These are phyloP conservation scores for Colletotrichum ledebouriae DNA, from an alignment of 2,329 filamentous ascomycete genomes.

Conservation along the genomic window DNA sequence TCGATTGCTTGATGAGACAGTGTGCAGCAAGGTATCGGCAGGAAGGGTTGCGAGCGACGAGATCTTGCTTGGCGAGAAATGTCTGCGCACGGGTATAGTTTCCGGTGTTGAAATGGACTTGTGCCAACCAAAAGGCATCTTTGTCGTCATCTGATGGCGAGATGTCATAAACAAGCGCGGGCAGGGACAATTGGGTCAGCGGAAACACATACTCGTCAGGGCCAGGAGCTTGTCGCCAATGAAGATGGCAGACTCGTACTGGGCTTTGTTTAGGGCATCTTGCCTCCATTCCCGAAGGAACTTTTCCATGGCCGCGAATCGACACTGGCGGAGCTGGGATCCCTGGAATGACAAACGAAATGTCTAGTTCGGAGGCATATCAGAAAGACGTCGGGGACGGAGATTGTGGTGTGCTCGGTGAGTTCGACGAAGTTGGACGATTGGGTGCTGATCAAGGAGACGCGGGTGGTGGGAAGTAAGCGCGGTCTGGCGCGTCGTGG, in stretches of 20 bases:
- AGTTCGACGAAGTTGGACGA: conserved; percentile 20
- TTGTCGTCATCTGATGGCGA: conserved; percentile 82
- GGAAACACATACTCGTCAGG: conserved; percentile 79
- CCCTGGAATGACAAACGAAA: conserved; percentile 14
- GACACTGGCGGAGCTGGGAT: conserved; percentile 7
- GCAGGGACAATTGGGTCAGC: not conserved
- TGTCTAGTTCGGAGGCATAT: conserved; percentile 32
- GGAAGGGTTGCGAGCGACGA: conserved; percentile 84
- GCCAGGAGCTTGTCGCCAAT: conserved; percentile 97
- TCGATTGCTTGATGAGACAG: conserved; percentile 92
- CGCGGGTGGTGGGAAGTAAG: conserved; percentile 34
- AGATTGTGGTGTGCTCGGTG: conserved; percentile 8
- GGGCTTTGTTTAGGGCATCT: conserved; percentile 94
- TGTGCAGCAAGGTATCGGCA: conserved; percentile 95
- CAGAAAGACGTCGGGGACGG: not conserved
- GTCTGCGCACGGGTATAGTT: conserved; percentile 94
- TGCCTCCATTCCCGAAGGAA: conserved; percentile 95
- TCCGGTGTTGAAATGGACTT: conserved; percentile 94
- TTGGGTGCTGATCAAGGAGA: conserved; percentile 28
- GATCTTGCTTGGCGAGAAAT: conserved; percentile 86
- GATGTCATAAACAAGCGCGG: conserved; percentile 12
- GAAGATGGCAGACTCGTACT: conserved; percentile 96
- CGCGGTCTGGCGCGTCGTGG: conserved; percentile 34
- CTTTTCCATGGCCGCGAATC: conserved; percentile 77
- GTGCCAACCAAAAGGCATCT: conserved; percentile 97